These are phyloP conservation scores for Sordariomycetes sp. DNA, from an alignment of 2,329 filamentous ascomycete species.

Conservation along the genomic window DNA sequence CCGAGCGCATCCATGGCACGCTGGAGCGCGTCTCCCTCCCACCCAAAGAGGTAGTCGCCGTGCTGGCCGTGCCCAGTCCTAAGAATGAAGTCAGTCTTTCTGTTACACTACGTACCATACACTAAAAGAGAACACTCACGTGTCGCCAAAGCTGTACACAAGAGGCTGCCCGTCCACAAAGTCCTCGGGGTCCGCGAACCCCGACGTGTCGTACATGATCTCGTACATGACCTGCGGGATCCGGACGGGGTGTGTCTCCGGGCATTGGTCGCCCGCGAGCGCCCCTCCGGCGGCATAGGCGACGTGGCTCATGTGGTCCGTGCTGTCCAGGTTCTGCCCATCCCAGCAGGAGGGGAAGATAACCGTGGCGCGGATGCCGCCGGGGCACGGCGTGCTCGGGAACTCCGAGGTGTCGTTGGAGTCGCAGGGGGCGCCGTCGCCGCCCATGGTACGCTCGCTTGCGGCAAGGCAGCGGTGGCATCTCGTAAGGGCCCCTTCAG, in stretches of 20 bases:
- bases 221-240: constrained; percentile 25
- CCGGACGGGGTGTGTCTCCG: constrained; percentile 22
- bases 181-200: too few relatives aligned
- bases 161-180: too few relatives aligned
- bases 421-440: constrained; percentile 20
- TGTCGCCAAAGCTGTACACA: too few relatives aligned
- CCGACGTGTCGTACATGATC: constrained; percentile 7
- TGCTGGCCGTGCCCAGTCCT: constrained; percentile 23
- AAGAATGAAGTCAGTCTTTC: not conserved
- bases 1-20: constrained; percentile 15
- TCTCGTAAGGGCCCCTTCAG: constrained; percentile 29
- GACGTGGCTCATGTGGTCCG: constrained; percentile 29
- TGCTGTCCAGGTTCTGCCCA: constrained; percentile 29
- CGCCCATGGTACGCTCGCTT: not conserved
- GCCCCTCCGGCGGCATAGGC: constrained; percentile 27
- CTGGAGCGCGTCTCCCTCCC: constrained; percentile 22
- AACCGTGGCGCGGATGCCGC: constrained; percentile 28
- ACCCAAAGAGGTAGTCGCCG: constrained; percentile 22
- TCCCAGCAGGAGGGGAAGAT: constrained; percentile 24
- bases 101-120: not conserved
- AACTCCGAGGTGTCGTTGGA: constrained; percentile 19
- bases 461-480: not conserved
- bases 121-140: too few relatives aligned
- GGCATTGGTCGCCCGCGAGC: constrained; percentile 17
- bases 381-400: constrained; percentile 24